Conservation (phyloP, 1,139 yeast species). For the Suhomyces yuchorum region DNA sequence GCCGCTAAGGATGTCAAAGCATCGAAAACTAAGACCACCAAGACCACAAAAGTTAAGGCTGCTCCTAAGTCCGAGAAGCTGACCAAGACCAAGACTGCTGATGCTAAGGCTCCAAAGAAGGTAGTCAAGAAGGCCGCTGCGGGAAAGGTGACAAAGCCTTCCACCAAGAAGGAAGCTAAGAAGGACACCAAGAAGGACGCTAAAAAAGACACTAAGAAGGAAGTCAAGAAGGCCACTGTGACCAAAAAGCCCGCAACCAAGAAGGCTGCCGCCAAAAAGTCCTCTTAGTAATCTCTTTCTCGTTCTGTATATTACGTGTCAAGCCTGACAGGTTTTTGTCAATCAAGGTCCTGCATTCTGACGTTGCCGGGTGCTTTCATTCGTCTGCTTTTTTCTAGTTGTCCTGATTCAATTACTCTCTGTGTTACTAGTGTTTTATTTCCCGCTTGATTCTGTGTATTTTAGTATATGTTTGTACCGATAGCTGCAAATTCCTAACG, state of each 20-base stretch:
- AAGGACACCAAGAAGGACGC: constrained; percentile 17
- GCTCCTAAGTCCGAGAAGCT: neutral
- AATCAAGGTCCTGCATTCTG: constrained; percentile 5
- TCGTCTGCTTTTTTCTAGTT: constrained; percentile 1
- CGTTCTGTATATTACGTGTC: constrained; percentile 9
- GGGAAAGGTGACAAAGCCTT: constrained; percentile 10
- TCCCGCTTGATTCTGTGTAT: constrained; percentile 13
- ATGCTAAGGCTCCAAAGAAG: constrained; percentile 17
- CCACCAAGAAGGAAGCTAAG: constrained; percentile 1
- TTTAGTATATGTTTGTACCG: constrained; percentile 11
- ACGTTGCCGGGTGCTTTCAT: constrained; percentile 5
- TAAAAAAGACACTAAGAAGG: constrained; percentile 12
- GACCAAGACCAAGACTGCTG: constrained; percentile 2
- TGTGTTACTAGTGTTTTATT: constrained; percentile 16
- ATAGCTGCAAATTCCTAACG: constrained; percentile 6
- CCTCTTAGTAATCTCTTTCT: constrained; percentile 3
- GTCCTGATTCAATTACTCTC: constrained; percentile 10
- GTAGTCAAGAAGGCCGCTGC: constrained; percentile 16
- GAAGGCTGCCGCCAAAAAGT: constrained; percentile 6
- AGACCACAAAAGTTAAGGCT: constrained; percentile 1
- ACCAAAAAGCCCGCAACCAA: constrained; percentile 7
- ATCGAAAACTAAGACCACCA: neutral
- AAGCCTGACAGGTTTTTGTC: constrained; percentile 1
- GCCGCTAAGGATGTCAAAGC: constrained; percentile 7
- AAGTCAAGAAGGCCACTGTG: constrained; percentile 10